Evolutionary conservation across 345 rosid genomes (phyloP).

Genomic region (Eutrema japonicum): DNA sequence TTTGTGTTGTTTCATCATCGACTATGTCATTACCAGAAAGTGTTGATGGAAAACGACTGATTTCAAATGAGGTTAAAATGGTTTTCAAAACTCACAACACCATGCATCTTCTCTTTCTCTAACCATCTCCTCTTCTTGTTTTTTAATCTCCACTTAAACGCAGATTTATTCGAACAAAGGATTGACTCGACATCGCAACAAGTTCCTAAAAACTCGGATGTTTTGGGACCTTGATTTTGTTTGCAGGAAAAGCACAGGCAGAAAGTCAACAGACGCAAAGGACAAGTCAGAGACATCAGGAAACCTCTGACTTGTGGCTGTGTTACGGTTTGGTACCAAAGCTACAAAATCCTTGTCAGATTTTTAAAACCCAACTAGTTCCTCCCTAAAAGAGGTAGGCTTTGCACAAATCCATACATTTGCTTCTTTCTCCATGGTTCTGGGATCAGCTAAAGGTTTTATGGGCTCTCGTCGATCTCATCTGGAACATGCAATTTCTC

Average conservation of each 20-base stretch:
- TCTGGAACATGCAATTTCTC: conserved; percentile 97
- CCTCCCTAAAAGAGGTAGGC: conserved; percentile 37
- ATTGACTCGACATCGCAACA: conserved; percentile 69
- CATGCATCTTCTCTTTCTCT: conserved; percentile 9
- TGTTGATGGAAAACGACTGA: conserved; percentile 68
- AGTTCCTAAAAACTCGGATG: conserved; percentile 45
- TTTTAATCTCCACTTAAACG: conserved; percentile 8
- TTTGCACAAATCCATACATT: conserved; percentile 23
- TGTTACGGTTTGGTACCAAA: conserved; percentile 28
- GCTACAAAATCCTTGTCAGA: conserved; percentile 35
- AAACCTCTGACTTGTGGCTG: conserved; percentile 44
- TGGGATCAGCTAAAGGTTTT: conserved; percentile 8
- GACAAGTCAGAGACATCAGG: conserved; percentile 64
- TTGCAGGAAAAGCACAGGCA: conserved; percentile 58
- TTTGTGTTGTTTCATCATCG: conserved; percentile 21
- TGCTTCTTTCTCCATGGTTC: conserved; percentile 30
- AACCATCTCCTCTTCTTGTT: not conserved
- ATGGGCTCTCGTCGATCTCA: conserved; percentile 71
- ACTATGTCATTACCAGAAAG: conserved; percentile 52
- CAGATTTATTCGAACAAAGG: conserved; percentile 77
- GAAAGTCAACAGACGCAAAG: conserved; percentile 41
- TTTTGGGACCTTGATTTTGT: conserved; percentile 21
- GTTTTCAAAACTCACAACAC: not conserved
- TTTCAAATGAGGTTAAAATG: conserved; percentile 56
- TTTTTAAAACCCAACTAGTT: conserved; percentile 26